Evolutionary conservation across 257 asterid genomes (phyloP).

Genomic region (Forsythia viridissima): DNA sequence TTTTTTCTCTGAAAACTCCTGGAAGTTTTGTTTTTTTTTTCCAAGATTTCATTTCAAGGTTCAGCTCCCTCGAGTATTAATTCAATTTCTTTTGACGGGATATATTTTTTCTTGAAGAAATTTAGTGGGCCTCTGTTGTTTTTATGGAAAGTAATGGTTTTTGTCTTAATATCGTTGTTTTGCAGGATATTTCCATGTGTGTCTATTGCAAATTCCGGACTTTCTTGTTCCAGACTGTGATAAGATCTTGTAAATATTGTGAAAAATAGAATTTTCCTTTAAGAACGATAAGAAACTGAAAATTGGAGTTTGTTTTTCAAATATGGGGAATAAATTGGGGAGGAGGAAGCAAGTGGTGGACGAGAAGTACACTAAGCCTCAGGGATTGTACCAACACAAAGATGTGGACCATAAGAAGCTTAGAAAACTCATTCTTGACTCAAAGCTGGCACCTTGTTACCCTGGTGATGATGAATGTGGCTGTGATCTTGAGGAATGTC

Average conservation of each 20-base stretch:
- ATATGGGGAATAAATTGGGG: conserved; percentile 98
- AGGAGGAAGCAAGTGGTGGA: conserved; percentile 95
- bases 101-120: conserved; percentile 21
- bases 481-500: conserved; percentile 92
- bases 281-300: conserved; percentile 3
- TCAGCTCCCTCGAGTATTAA: not conserved
- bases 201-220: conserved; percentile 20
- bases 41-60: conserved; percentile 34
- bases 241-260: conserved; percentile 26
- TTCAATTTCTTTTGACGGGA: conserved; percentile 14
- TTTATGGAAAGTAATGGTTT: conserved; percentile 9
- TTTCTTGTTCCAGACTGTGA: conserved; percentile 13
- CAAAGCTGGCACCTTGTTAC: conserved; percentile 96
- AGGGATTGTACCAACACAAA: conserved; percentile 94
- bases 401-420: conserved; percentile 99
- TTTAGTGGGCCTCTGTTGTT: conserved; percentile 21
- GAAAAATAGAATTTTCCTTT: conserved; percentile 23
- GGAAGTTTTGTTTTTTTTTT: not conserved
- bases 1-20: not conserved
- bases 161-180: conserved; percentile 16
- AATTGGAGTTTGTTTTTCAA: conserved; percentile 27
- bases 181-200: not conserved
- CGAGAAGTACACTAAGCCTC: conserved; percentile 99
- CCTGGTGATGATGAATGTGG: conserved; percentile 92
- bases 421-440: conserved; percentile 90